A percentile compares a stretch with the other conserved stretches of the same genome.
Conservation (phyloP, 2,329 filamentous ascomycete genomes). For the Calcarisporium arbuscula region DNA sequence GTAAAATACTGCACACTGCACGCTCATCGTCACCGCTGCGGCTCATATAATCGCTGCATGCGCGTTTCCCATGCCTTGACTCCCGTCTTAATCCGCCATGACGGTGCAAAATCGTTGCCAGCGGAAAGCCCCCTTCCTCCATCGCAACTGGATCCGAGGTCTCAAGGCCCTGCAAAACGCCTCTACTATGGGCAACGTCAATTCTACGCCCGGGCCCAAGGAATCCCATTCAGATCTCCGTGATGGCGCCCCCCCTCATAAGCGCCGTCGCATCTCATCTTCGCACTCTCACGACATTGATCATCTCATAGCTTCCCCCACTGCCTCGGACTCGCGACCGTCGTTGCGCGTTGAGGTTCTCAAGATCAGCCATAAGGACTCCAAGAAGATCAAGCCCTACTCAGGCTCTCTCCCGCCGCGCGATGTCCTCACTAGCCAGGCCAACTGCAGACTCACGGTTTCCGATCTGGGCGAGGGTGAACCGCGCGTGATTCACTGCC, state of each 20-base stretch:
- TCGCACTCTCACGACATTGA: slow-evolving; percentile 27
- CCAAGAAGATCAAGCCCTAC: slow-evolving; percentile 27
- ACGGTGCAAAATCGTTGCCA: slow-evolving; percentile 38
- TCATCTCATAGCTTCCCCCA: slow-evolving; percentile 24
- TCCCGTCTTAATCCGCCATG: slow-evolving; percentile 36
- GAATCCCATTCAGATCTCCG: slow-evolving; percentile 26
- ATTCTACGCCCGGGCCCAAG: slow-evolving; percentile 30
- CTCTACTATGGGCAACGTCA: slow-evolving; percentile 37
- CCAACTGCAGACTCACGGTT: slow-evolving; percentile 31
- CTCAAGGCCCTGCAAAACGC: slow-evolving; percentile 35
- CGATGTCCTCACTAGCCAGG: slow-evolving; percentile 25
- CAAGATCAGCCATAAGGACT: slow-evolving; percentile 45
- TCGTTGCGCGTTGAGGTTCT: slow-evolving; percentile 47
- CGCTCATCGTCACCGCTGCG: not conserved
- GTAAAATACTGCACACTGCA: not conserved
- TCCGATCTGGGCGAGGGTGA: slow-evolving; percentile 27
- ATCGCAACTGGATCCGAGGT: slow-evolving; percentile 46
- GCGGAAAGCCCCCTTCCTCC: slow-evolving; percentile 47
- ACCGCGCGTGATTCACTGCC: slow-evolving; percentile 42
- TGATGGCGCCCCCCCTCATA: slow-evolving; percentile 33
- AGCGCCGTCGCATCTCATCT: slow-evolving; percentile 44
- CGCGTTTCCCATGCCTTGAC: slow-evolving; percentile 21
- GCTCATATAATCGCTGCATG: too few relatives aligned
- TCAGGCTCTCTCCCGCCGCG: slow-evolving; percentile 21
- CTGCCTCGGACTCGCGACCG: slow-evolving; percentile 26